Evolutionary conservation across 2,329 filamentous ascomycete genomes (phyloP).

Genomic region (Ceratocystis cubensis): DNA sequence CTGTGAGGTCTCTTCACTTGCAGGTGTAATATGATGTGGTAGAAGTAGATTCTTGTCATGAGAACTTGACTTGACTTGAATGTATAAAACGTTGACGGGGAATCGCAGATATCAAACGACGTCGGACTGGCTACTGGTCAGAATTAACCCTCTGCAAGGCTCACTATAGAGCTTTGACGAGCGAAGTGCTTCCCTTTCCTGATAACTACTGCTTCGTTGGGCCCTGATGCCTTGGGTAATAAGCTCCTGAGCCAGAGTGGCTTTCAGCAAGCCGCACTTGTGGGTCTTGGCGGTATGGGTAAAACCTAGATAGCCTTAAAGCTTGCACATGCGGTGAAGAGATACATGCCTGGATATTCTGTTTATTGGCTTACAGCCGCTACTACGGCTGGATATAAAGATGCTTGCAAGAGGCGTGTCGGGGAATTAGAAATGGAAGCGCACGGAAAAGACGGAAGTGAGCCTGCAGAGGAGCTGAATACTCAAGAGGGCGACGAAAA

Average conservation of each 20-base stretch:
- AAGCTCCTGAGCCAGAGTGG: neutral
- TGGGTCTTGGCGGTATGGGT: neutral
- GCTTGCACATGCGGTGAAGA: neutral
- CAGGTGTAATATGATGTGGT: too few species aligned
- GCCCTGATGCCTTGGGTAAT: neutral
- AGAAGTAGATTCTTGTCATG: too few species aligned
- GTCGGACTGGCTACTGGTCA: too few species aligned
- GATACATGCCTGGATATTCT: neutral
- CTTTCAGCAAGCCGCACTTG: neutral
- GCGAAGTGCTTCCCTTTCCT: neutral
- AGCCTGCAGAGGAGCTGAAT: neutral
- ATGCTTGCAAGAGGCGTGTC: neutral
- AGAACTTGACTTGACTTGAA: too few species aligned
- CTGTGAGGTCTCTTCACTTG: too few species aligned
- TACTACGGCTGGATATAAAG: neutral
- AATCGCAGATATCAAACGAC: too few species aligned
- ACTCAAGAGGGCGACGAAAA: neutral
- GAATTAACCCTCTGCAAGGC: too few species aligned
- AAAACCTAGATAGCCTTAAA: neutral
- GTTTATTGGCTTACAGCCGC: slow-evolving; percentile 1
- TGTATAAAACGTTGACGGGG: too few species aligned
- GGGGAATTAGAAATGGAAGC: neutral
- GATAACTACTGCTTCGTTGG: neutral
- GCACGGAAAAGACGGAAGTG: too few species aligned
- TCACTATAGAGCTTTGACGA: too few species aligned